Evolutionary conservation across 805 yeast species (phyloP), one percentile per base, ranked within the genome.

Genomic region (Saturnispora sanitii): DNA sequence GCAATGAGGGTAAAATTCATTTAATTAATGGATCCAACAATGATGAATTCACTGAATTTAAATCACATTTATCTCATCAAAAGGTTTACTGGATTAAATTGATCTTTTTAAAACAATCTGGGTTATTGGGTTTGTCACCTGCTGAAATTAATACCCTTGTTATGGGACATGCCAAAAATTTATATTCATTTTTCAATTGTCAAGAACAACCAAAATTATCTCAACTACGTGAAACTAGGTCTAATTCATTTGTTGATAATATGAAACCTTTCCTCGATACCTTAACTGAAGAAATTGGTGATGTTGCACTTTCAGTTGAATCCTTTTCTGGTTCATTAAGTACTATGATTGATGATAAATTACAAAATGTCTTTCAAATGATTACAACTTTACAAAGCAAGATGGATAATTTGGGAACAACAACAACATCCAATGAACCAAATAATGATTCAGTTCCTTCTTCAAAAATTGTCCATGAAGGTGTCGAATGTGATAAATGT

Each of bases 401-500:
- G 11, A 25, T 38, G 35, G 41, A 38, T 18, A 22, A n/a, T 17
- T 22, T 38, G 13, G 7, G 6, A 12, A 9, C 15, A 15, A 11
- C 21, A 30, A 11, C 6, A 19, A 11, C 21, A 12, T 9, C 21
- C 17, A 15, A 11, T 18, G 33, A 23, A 30, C 19, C 17, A 5
- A n/a, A 9, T 6, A 16, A 8, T n/a, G 33, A 17, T 18, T 16
- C 33, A 30, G 5, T 16, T 17, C 33, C 19, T 3, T 28, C 34
- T 23, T 23, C 33, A 19, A 19, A 16, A 16, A 12, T 40, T 22
- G 49, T 49, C 8, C 59, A 56, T 30, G 19, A 38, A 5, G 43
- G 43, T 23, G 49, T 59, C 19, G 27, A 47, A n/a, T 60, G 66
- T 44, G 64, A 62, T 45, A 54, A 55, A 15, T 62, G 66, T 42